Conservation (phyloP, 2,329 filamentous ascomycete genomes). For the Conoideocrella luteorostrata region DNA sequence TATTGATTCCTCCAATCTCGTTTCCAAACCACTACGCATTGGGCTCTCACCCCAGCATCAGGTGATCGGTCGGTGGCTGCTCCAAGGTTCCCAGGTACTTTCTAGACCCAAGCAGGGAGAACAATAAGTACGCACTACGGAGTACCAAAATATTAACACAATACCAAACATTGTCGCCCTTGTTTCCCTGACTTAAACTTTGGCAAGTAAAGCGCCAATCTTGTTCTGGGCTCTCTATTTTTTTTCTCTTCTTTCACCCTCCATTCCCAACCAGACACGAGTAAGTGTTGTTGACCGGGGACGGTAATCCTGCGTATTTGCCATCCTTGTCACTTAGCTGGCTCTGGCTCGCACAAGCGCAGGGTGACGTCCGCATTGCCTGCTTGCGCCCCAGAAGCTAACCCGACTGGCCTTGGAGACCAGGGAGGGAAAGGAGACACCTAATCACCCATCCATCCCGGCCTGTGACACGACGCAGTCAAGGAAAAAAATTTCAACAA, state of each 20-base stretch:
- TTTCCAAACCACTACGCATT: neutral
- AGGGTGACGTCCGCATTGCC: neutral
- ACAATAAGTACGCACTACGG: no score
- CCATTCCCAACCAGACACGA: neutral
- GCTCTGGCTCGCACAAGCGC: constrained; percentile 6
- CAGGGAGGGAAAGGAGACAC: neutral
- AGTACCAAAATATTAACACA: no score
- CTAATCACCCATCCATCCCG: no score
- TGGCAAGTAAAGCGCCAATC: no score
- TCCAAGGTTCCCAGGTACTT: no score
- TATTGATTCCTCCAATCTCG: neutral
- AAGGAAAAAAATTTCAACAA: no score
- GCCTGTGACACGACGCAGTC: no score
- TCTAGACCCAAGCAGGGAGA: no score
- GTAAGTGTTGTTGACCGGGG: neutral
- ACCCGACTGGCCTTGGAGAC: neutral
- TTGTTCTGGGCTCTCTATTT: neutral
- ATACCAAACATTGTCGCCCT: no score
- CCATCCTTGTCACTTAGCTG: constrained; percentile 2
- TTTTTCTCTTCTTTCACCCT: neutral
- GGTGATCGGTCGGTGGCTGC: neutral
- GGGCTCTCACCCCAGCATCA: neutral
- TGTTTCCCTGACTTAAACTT: neutral
- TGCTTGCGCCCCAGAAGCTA: constrained; percentile 1
- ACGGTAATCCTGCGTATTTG: constrained; percentile 4